Evolutionary conservation across 345 rosid species (phyloP), one percentile per base, ranked within the genome.

Genomic region (Aethionema arabicum): DNA sequence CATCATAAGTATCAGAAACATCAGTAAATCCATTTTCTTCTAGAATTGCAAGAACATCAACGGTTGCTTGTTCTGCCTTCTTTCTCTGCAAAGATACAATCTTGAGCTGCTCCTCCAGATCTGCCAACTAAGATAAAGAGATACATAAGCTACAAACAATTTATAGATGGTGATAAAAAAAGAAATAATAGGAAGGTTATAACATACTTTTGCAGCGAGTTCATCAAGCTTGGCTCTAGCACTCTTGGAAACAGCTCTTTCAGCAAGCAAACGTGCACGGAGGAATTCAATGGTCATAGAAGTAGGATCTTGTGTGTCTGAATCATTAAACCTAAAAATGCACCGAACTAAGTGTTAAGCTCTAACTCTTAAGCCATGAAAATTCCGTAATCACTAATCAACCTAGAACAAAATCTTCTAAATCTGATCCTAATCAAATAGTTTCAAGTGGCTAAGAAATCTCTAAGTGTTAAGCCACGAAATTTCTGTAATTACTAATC

Each of bases 21-120:
- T 90, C 95, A 74, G 71, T 77, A 14, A 79, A 63, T n/a, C 90
- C 99, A 58, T 79, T 74, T 61, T 63, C 79, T 77, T 84, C 96
- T 65, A 93, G 70, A 62, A 93, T 85, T 7, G 96, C 83, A 66
- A 93, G 95, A 60, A 93, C 91, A 69, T 85, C 88, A 62, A 66
- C 88, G 11, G 95, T 84, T 47, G 97, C 97, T 68, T 80, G 84
- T 79, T 93, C 97, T 6, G 99, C 97, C 70, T 79, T 93, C 76
- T 74, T 79, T 76, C 99, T 87, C 65, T 85, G 97, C 69, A 84
- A 67, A 48, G 90, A 75, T 30, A 87, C 97, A 45, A 84, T 66
- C 78, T 76, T 84, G 21, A 93, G 79, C 58, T 85, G 95, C 76
- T 90, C 87, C 73, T 90, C 97, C 58, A 93, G 78, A 70, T 84